Percentiles rank a stretch among this genome's conserved stretches.
Evolutionary conservation across 768 basidiomycete genomes (phyloP).

Genomic region (Kwoniella pini): DNA sequence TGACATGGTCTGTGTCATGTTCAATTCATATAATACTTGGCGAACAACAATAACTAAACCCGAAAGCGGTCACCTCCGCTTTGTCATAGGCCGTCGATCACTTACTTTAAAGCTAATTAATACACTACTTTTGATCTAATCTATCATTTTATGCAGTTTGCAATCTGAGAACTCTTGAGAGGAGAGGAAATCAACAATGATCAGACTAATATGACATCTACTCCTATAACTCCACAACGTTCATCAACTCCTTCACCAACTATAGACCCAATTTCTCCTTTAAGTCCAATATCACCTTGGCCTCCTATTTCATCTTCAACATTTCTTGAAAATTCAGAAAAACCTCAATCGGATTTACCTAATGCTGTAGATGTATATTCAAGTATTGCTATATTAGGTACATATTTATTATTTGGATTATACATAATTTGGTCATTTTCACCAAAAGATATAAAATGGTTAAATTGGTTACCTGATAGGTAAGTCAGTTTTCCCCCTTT

Average conservation of each 20-base stretch:
- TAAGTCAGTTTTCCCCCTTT: conserved; percentile 13
- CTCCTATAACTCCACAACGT: not conserved
- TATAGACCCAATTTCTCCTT: conserved; percentile 30
- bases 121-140: too few species aligned
- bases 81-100: too few species aligned
- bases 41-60: too few species aligned
- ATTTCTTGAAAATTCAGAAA: not conserved
- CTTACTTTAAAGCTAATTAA: not conserved
- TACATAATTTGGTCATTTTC: conserved; percentile 50
- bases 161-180: too few species aligned
- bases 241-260: not conserved
- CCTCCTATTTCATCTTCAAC: conserved; percentile 3
- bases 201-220: not conserved
- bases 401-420: conserved; percentile 36
- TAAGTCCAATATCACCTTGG: conserved; percentile 53
- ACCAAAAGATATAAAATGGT: conserved; percentile 24
- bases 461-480: conserved; percentile 52
- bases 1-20: too few species aligned
- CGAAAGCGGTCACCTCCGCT: too few species aligned
- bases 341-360: conserved; percentile 18
- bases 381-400: conserved; percentile 47
- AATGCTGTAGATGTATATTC: conserved; percentile 48
- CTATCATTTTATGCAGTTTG: too few species aligned
- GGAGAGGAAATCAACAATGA: too few species aligned
- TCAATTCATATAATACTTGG: too few species aligned